Conservation (phyloP, 2,329 filamentous ascomycete genomes). For the Phyllosticta ampelicida region DNA sequence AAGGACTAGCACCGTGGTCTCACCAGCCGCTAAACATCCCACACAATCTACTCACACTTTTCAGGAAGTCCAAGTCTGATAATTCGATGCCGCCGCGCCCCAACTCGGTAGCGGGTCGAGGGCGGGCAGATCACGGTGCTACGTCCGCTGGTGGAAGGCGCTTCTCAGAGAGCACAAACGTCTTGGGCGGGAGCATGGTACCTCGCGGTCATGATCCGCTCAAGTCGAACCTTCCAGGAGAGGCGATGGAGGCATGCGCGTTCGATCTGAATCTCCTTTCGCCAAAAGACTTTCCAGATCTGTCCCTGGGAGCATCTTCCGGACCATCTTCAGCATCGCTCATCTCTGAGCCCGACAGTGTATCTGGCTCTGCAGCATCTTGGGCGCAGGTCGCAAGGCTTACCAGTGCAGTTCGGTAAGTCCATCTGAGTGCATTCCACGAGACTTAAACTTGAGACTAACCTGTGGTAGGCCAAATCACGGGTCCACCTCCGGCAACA, state of each 20-base stretch:
- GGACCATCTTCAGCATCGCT: neutral
- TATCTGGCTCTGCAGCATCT: neutral
- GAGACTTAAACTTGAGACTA: neutral
- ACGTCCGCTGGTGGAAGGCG: neutral
- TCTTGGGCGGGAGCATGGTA: neutral
- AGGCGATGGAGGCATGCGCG: neutral
- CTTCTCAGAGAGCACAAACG: neutral
- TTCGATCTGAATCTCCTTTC: neutral
- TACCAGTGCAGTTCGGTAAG: constrained; percentile 1
- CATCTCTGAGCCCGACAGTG: neutral
- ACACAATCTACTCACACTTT: neutral
- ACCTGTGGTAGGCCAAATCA: neutral
- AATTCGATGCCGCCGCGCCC: neutral
- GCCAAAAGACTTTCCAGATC: neutral
- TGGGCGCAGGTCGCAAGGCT: constrained; percentile 9
- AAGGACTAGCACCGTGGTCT: neutral
- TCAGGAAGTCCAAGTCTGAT: neutral
- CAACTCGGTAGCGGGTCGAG: neutral
- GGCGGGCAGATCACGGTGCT: neutral
- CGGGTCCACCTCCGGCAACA: neutral
- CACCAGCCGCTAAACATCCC: neutral
- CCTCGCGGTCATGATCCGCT: neutral
- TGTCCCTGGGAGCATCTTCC: neutral
- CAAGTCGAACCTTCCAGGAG: neutral
- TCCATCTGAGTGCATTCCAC: neutral